Base-by-base conservation (phyloP, 345 rosid genomes). In the Lepidium africanum region DNA sequence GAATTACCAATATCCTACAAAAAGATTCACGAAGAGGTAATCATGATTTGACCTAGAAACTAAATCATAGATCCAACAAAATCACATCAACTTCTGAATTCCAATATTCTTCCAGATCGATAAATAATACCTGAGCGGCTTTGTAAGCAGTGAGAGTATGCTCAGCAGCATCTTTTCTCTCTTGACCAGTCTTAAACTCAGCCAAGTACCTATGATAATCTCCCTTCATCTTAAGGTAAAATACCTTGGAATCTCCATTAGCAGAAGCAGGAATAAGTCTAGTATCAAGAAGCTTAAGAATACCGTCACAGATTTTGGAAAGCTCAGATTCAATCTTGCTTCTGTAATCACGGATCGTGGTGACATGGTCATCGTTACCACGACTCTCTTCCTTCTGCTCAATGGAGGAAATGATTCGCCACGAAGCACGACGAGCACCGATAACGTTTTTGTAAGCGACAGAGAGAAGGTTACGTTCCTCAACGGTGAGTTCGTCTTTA, bases 41-140 rank as follows among this genome's bases (percentile, higher is more conserved):
- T n/a, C n/a, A n/a, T n/a, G n/a, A n/a, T n/a, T n/a, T n/a, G n/a
- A 45, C 10, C 50, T 21, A 3, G 9, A 16, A 58, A 38, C 6
- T 37, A 50, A 11, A 53, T 53, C 16, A 52, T 17, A 57, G 16
- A n/a, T n/a, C n/a, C n/a, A n/a, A 41, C 16, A 36, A 80, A 48
- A n/a, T n/a, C n/a, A n/a, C n/a, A n/a, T n/a, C n/a, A n/a, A n/a
- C n/a, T n/a, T n/a, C n/a, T n/a, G n/a, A n/a, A n/a, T n/a, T n/a
- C n/a, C n/a, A n/a, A n/a, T n/a, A n/a, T n/a, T n/a, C n/a, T n/a
- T n/a, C n/a, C n/a, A n/a, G n/a, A n/a, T n/a, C n/a, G n/a, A n/a
- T n/a, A n/a, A n/a, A n/a, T n/a, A n/a, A n/a, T n/a, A 91, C 97
- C 96, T 92, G 94, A 80, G 98, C 96, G 13, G 96, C 27, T 78